Percentiles rank a stretch among this genome's conserved stretches.
These are phyloP conservation scores for Phytophthora podocarpi DNA, from an alignment of 352 stramenopile genomes.

Conservation along the genomic window DNA sequence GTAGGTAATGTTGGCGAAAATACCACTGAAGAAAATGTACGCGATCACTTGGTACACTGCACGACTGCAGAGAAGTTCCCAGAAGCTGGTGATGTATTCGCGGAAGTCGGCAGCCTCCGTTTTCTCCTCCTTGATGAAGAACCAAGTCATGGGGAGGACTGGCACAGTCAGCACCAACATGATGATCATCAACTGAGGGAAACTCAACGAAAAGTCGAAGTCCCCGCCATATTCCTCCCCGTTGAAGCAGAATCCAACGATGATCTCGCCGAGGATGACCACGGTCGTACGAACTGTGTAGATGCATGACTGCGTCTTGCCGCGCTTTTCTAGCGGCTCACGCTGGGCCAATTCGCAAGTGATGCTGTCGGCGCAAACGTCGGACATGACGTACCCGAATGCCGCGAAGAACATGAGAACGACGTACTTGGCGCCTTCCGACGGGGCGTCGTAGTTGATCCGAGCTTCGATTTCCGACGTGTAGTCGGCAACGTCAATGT, in stretches of 20 bases:
- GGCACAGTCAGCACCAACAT: slow-evolving; percentile 27
- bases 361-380: slow-evolving; percentile 73
- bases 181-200: slow-evolving; percentile 58
- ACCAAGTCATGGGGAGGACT: slow-evolving; percentile 40
- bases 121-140: slow-evolving; percentile 41
- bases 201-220: too few species aligned
- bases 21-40: slow-evolving; percentile 39
- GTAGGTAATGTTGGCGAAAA: slow-evolving; percentile 39
- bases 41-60: slow-evolving; percentile 47
- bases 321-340: slow-evolving; percentile 46
- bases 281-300: slow-evolving; percentile 47
- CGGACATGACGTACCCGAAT: slow-evolving; percentile 76
- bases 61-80: slow-evolving; percentile 32
- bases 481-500: slow-evolving; percentile 24
- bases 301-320: too few species aligned
- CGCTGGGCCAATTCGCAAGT: slow-evolving; percentile 48
- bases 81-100: slow-evolving; percentile 34
- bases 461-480: slow-evolving; percentile 28
- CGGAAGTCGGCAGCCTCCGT: slow-evolving; percentile 25
- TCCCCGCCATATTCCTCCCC: too few species aligned
- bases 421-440: slow-evolving; percentile 57
- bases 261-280: slow-evolving; percentile 42
- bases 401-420: slow-evolving; percentile 75
- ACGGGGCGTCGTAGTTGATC: slow-evolving; percentile 40
- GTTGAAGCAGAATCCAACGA: slow-evolving; percentile 57